Conservation (phyloP, 2,329 filamentous ascomycete genomes). For the Phoma sp. region DNA sequence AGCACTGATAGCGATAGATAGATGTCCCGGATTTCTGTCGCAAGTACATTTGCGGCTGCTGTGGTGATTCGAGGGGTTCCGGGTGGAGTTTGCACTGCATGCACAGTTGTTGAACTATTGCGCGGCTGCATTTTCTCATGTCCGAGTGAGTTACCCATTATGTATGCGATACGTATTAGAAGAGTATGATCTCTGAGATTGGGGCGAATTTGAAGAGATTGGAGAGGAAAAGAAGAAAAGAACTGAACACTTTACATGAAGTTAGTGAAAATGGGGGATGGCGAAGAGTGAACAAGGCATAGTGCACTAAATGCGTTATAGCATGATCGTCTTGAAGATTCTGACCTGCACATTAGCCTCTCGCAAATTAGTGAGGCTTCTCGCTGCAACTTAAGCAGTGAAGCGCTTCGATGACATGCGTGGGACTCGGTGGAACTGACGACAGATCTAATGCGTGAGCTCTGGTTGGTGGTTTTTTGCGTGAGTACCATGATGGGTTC, state of each 20-base stretch:
- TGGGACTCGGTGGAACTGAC: not conserved
- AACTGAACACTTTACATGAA: too few relatives aligned
- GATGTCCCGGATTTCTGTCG: conserved; percentile 30
- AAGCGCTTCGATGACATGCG: not conserved
- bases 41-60: conserved; percentile 25
- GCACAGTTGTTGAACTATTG: too few relatives aligned
- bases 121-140: too few relatives aligned
- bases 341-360: not conserved
- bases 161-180: too few relatives aligned
- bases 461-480: not conserved
- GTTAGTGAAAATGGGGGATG: too few relatives aligned
- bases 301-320: too few relatives aligned
- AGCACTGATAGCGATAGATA: conserved; percentile 21
- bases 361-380: not conserved
- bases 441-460: not conserved
- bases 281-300: too few relatives aligned
- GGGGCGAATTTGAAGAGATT: too few relatives aligned
- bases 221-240: too few relatives aligned
- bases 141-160: too few relatives aligned
- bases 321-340: not conserved
- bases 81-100: conserved; percentile 23
- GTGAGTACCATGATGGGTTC: conserved; percentile 17
- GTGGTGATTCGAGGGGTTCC: conserved; percentile 28
- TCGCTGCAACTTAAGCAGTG: not conserved
- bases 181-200: too few relatives aligned